A percentile compares a stretch with the other conserved stretches of the same genome.
Conservation (phyloP, 495 filamentous ascomycete species). For the Xylaria bambusicola region DNA sequence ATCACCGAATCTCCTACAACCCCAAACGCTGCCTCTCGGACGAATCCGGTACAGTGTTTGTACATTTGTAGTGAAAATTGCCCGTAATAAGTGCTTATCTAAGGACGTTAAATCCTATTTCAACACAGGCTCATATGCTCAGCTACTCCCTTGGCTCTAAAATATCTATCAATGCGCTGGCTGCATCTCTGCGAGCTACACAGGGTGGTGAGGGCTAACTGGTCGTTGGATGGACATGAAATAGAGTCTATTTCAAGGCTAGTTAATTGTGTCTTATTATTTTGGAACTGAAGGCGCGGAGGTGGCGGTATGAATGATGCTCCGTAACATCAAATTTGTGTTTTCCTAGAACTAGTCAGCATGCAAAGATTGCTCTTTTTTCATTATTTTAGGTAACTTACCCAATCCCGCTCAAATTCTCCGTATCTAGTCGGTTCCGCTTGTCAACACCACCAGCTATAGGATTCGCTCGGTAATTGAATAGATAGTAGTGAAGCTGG, state of each 20-base stretch:
- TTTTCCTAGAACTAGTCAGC: constrained; percentile 34
- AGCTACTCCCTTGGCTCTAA: too few species aligned
- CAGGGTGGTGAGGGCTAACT: background rate
- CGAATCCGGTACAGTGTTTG: constrained; percentile 5
- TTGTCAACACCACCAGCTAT: constrained; percentile 82
- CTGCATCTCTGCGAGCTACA: constrained; percentile 4
- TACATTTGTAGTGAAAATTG: background rate
- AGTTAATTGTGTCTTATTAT: too few species aligned
- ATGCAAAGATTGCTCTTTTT: constrained; percentile 1
- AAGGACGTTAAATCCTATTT: too few species aligned
- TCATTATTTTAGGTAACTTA: constrained; percentile 72
- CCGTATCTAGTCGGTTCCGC: constrained; percentile 71
- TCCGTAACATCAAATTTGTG: constrained; percentile 28
- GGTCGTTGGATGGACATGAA: too few species aligned
- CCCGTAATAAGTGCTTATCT: background rate
- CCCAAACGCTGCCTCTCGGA: constrained; percentile 8
- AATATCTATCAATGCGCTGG: too few species aligned
- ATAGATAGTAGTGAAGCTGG: constrained; percentile 92
- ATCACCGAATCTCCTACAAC: constrained; percentile 13
- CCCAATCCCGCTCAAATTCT: constrained; percentile 80
- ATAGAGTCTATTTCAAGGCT: too few species aligned
- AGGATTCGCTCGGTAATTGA: constrained; percentile 86
- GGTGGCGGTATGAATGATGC: background rate
- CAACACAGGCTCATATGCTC: too few species aligned
- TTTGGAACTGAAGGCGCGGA: background rate